Base-by-base conservation (phyloP, 176 grass and related monocot genomes). In the Canna indica region DNA sequence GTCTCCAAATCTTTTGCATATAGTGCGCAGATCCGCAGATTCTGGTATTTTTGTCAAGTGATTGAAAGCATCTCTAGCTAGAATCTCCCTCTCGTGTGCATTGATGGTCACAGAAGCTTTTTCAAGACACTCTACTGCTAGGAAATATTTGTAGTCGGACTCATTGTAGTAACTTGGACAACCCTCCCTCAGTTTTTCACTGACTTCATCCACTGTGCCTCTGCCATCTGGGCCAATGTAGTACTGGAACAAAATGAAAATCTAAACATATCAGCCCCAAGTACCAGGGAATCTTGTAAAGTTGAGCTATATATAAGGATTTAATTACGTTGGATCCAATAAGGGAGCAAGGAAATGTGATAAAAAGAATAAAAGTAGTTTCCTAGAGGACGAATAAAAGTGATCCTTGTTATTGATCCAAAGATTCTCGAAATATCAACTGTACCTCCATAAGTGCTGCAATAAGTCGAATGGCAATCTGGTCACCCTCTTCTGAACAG, bases 91-190 rank as follows among this genome's bases (percentile, higher is more conserved):
- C 72, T 92, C 86, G 20, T 90, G 86, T 33, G 83, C 57, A 54
- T 85, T 86, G 33, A 80, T 77, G 70, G 78, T 73, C 31, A 83
- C 48, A 79, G 83, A 89, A 25, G 88, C 93, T 85, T 76, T 91
- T 79, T 97, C 93, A 31, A 97, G 88, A 64, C 81, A 85, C 74
- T 97, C 93, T 46, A 97, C 88, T 82, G 93, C 88, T 35, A 91
- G 79, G 77, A 90, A 97, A 77, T 90, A 97, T 77, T 90, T 89
- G 76, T 92, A 88, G 58, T 92, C 89, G 54, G 88, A 83, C 72
- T 97, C 88, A 36, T 92, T 97, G 69, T 90, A 97, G 67, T 97
- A 97, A 87, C 93, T 97, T 76, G 93, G 93, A 66, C 93, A 97
- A 47, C 88, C 88, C 62, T 92, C 88, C 73, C 80, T 90, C 47